Conservation (phyloP, 805 yeast genomes). For the Tetrapisispora taiwanensis region DNA sequence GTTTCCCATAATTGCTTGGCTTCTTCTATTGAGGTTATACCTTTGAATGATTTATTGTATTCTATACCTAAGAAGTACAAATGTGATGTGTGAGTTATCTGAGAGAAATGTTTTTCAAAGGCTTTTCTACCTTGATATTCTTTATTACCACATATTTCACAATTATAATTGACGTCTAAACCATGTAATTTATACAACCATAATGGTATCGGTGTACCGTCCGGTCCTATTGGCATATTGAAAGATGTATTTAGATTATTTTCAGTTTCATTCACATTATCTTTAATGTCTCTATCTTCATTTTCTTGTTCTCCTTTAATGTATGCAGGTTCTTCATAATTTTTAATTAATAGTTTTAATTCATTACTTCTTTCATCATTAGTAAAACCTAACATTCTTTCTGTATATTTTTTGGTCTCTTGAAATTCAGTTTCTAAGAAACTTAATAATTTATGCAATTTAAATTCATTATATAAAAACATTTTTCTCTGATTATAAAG, state of each 20-base stretch:
- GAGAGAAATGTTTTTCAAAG: constrained; percentile 69
- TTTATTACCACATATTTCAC: constrained; percentile 81
- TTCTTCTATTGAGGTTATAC: constrained; percentile 56
- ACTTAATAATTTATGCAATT: constrained; percentile 30
- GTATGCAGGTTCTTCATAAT: constrained; percentile 29
- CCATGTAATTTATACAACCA: constrained; percentile 93
- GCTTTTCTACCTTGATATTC: constrained; percentile 62
- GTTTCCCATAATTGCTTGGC: constrained; percentile 49
- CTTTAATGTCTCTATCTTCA: constrained; percentile 13
- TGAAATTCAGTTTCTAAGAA: constrained; percentile 34
- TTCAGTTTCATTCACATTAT: constrained; percentile 9
- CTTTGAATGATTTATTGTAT: constrained; percentile 45
- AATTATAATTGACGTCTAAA: constrained; percentile 53
- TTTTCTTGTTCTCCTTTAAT: constrained; percentile 34
- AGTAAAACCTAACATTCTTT: constrained; percentile 58
- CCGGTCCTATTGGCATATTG: constrained; percentile 71
- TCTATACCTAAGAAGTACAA: constrained; percentile 63
- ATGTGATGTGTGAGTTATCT: constrained; percentile 60
- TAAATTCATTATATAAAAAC: constrained; percentile 30
- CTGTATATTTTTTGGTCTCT: constrained; percentile 50
- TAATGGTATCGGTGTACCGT: constrained; percentile 84
- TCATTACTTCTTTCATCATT: constrained; percentile 57
- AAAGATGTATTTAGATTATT: constrained; percentile 26
- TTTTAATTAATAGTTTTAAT: constrained; percentile 33
- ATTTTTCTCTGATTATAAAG: constrained; percentile 27